These are phyloP conservation scores for Paraphaeosphaeria sporulosa DNA, from an alignment of 2,329 filamentous ascomycete genomes.

Conservation along the genomic window DNA sequence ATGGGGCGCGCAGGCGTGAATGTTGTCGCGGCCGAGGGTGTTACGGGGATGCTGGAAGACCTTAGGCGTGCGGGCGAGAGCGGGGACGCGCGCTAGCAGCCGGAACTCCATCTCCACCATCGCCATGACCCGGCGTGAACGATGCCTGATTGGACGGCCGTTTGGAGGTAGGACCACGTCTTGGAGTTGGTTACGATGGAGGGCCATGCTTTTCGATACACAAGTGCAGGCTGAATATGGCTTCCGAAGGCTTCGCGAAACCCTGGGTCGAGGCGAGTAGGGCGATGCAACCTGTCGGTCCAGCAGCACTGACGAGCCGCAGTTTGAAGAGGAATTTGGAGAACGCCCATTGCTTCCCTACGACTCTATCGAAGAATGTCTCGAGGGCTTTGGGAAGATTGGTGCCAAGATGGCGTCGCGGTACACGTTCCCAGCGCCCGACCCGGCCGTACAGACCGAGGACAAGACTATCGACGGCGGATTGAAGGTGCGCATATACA, in stretches of 20 bases:
- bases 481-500: conserved; percentile 46
- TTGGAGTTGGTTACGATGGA: conserved; percentile 16
- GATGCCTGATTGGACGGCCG: conserved; percentile 14
- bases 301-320: conserved; percentile 16
- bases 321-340: conserved; percentile 45
- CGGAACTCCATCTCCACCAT: conserved; percentile 16
- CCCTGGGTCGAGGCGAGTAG: conserved; percentile 38
- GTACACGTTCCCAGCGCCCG: conserved; percentile 41
- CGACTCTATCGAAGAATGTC: conserved; percentile 29
- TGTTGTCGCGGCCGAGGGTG: conserved; percentile 31
- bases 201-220: conserved; percentile 9
- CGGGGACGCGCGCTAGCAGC: conserved; percentile 16
- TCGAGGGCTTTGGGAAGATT: conserved; percentile 29
- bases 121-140: conserved; percentile 1
- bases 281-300: conserved; percentile 4
- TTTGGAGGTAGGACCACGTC: neutral
- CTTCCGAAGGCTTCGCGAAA: conserved; percentile 34
- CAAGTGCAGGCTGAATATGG: conserved; percentile 15
- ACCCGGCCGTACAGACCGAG: conserved; percentile 41
- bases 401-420: conserved; percentile 30
- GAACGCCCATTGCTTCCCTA: conserved; percentile 32
- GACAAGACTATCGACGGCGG: conserved; percentile 36
- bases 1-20: conserved; percentile 17
- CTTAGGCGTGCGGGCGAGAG: conserved; percentile 30
- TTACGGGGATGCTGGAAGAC: conserved; percentile 30